Base-by-base conservation (phyloP, 2,329 filamentous ascomycete genomes). In the Fusarium sp. region DNA sequence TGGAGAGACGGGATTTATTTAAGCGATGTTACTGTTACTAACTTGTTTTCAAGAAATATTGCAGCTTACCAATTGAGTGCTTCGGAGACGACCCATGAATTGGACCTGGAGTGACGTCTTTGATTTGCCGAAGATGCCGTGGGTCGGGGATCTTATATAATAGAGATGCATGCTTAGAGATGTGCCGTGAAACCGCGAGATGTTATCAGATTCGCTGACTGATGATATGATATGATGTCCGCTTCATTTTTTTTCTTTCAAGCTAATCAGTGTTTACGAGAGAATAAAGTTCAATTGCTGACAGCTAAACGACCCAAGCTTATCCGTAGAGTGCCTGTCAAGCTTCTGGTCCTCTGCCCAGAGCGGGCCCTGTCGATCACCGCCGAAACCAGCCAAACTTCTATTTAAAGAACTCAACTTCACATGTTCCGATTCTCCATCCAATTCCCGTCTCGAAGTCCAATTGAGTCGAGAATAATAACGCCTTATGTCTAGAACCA, bases 401-500 rank as follows among this genome's bases (percentile, higher is more conserved):
- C 61, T 66, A 65, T 48, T 29, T 44, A 61, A 54, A 29, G 34
- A 48, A 16, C 1, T 8, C 5, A 14, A 13, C 4, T 4, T n/a
- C 13, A 4, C 29, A 20, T 16, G 2, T n/a, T 7, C 2, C 20
- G 20, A 20, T 20, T 20, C 20, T 20, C 20, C 20, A 20, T 20
- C 3, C 7, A n/a, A 12, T 18, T 29, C 11, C 16, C 10, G 3
- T 40, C 20, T 10, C 16, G 25, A 40, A 20, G 20, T 20, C 20
- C 20, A 20, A 20, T 20, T 20, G 20, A 20, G 20, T 20, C 20
- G 20, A 20, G 20, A 20, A 24, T 10, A 10, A 37, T 37, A 4
- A 37, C n/a, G 34, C 34, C 34, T 37, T 10, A 7, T 18, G 40
- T 52, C 67, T 30, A 65, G 63, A 65, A 20, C 37, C 42, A 29